These are phyloP conservation scores for Dothideomycetes sp. DNA, from an alignment of 2,329 filamentous ascomycete genomes.

Conservation along the genomic window DNA sequence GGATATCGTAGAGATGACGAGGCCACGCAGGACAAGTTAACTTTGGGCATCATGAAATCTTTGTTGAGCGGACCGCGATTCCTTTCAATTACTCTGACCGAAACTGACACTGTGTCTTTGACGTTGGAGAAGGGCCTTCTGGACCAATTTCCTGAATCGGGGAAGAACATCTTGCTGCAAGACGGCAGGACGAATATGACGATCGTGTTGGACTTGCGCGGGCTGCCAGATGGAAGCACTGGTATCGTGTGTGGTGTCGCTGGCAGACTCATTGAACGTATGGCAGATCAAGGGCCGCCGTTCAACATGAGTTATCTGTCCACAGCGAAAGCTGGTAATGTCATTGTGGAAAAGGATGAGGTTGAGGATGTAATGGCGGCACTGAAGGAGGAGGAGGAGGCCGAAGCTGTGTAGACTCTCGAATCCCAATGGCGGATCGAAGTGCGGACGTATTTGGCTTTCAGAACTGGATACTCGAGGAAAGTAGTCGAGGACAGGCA, in stretches of 20 bases:
- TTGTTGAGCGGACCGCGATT: conserved; percentile 46
- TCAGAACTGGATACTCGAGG: too few relatives aligned
- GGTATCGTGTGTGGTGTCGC: conserved; percentile 94
- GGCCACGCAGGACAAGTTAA: conserved; percentile 31
- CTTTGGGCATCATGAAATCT: conserved; percentile 36
- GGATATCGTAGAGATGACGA: conserved; percentile 38
- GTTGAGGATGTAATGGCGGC: conserved; percentile 63
- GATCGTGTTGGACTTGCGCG: conserved; percentile 76
- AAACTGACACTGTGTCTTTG: conserved; percentile 62
- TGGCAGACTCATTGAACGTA: conserved; percentile 65
- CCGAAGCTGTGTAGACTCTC: neutral
- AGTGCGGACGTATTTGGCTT: too few relatives aligned
- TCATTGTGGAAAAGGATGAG: conserved; percentile 70
- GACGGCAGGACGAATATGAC: conserved; percentile 61
- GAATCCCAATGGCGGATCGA: neutral
- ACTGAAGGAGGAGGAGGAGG: conserved; percentile 32
- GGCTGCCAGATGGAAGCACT: conserved; percentile 74
- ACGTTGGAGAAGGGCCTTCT: conserved; percentile 61
- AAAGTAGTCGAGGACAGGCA: too few relatives aligned
- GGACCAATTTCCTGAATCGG: conserved; percentile 34
- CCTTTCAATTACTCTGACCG: conserved; percentile 61
- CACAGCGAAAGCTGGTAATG: conserved; percentile 77
- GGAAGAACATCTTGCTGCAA: conserved; percentile 60
- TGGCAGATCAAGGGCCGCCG: conserved; percentile 22
- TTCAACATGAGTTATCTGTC: conserved; percentile 80